Base-by-base conservation (phyloP, 1,284 basidiomycete genomes). In the Trametes versicolor region DNA sequence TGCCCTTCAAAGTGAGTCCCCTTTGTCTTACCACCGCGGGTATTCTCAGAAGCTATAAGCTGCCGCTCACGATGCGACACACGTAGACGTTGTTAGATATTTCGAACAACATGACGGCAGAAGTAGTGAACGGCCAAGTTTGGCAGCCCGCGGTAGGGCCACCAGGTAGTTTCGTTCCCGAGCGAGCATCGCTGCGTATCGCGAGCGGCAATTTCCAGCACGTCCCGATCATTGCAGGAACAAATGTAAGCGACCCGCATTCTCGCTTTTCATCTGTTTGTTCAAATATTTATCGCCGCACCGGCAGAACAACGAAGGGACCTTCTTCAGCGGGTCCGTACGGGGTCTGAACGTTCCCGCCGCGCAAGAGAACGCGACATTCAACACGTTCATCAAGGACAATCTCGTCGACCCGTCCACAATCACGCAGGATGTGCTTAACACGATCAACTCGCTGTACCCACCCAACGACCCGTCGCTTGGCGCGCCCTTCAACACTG, bases 141-240 rank as follows among this genome's bases (percentile, higher is more conserved):
- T 89, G 87, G 87, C 78, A 89, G 66, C 87, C 87, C 0, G 71
- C 84, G 0, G 79, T 88, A 7, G 87, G 86, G 0, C 83, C 85
- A 5, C 64, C 76, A 0, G 85, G 85, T 0, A 88, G 85, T 69
- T 80, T 89, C 54, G 73, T 83, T 5, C 72, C 83, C 0, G 80
- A 81, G 63, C 75, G 83, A 36, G 84, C 86, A 0, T 89, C 87
- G 0, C 67, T 72, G 13, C 79, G 77, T 49, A 82, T 89, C 34
- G 73, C 77, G 1, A 76, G 79, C 6, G 86, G 85, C 3, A 76
- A 86, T 23, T 88, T 87, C 70, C 66, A 83, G 21, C 84, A 83
- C 58, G 74, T 89, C 0, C 87, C 88, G 4, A 83, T 83, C 65
- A 73, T 90, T 0, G 83, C 77, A 7, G 86, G 86, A 15, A 86